Evolutionary conservation across 2,329 filamentous ascomycete genomes (phyloP).

Genomic region (Myriosclerotinia curreyana): DNA sequence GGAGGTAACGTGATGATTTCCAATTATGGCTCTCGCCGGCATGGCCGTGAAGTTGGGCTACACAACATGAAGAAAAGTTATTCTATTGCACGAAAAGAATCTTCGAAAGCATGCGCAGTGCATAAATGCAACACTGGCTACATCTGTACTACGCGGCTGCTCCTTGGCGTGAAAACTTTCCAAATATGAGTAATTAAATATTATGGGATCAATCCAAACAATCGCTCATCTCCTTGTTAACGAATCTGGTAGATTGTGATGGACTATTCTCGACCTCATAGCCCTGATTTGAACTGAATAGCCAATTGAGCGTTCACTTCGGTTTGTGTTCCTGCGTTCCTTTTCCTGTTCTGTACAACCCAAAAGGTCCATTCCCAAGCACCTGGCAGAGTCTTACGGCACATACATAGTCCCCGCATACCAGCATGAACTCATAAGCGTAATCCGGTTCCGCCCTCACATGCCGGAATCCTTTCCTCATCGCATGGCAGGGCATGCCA

Average conservation of each 20-base stretch:
- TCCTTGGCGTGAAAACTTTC: background rate
- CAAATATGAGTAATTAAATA: background rate
- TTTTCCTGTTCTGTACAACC: background rate
- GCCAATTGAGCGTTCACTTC: background rate
- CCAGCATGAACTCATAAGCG: no score
- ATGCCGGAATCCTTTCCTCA: background rate
- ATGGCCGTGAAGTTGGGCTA: conserved; percentile 15
- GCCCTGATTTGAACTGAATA: background rate
- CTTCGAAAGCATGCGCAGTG: conserved; percentile 1
- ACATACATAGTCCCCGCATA: background rate
- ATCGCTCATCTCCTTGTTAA: conserved; percentile 4
- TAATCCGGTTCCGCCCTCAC: conserved; percentile 5
- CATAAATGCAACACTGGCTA: conserved; percentile 8
- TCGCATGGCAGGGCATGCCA: conserved; percentile 14
- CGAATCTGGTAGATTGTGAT: background rate
- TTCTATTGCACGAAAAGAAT: conserved; percentile 18
- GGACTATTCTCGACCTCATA: background rate
- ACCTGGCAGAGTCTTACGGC: conserved; percentile 3
- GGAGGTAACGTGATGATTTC: conserved; percentile 1
- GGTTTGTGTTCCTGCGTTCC: background rate
- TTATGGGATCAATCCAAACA: background rate
- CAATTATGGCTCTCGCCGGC: conserved; percentile 13
- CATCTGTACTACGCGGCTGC: background rate
- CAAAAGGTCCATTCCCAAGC: conserved; percentile 6
- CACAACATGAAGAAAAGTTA: conserved; percentile 6